Conservation (phyloP, 192 early-diverging fungal genomes). For the Coemansia umbellata region DNA sequence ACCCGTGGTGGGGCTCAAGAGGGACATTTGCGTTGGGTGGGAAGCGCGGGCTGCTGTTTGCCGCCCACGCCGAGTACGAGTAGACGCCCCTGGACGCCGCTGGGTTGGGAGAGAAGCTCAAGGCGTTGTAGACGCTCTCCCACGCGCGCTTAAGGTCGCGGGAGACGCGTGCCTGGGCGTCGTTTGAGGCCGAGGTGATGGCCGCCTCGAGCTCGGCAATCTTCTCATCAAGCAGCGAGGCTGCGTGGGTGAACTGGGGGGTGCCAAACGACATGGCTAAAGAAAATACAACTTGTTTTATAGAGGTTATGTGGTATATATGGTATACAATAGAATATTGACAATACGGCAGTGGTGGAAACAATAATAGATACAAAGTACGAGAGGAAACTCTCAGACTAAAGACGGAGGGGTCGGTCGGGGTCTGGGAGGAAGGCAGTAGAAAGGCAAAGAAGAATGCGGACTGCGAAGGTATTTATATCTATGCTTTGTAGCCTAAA, state of each 20-base stretch:
- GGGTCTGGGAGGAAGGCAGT: background rate
- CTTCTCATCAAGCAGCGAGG: conserved; percentile 41
- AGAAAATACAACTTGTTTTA: background rate
- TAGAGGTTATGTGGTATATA: background rate
- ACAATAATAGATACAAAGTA: background rate
- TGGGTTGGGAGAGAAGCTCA: conserved; percentile 29
- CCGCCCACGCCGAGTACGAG: conserved; percentile 24
- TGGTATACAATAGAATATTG: background rate
- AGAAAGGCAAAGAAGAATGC: background rate
- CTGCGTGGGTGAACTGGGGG: conserved; percentile 32
- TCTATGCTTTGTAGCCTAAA: background rate
- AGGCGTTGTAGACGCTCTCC: conserved; percentile 45
- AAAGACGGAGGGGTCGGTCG: background rate
- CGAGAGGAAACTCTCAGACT: background rate
- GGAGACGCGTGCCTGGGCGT: conserved; percentile 36
- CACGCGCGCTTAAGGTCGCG: conserved; percentile 45
- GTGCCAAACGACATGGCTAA: conserved; percentile 28
- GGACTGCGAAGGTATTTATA: background rate
- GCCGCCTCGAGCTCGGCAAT: conserved; percentile 38
- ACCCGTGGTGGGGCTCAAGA: conserved; percentile 17
- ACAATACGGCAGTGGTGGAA: background rate
- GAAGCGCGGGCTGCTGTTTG: conserved; percentile 32
- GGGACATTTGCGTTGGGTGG: conserved; percentile 21
- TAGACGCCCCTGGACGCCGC: conserved; percentile 4
- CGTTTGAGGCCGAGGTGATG: conserved; percentile 29